Base-by-base conservation (phyloP, 2,329 filamentous ascomycete genomes). In the Chrysoporthe puriensis region DNA sequence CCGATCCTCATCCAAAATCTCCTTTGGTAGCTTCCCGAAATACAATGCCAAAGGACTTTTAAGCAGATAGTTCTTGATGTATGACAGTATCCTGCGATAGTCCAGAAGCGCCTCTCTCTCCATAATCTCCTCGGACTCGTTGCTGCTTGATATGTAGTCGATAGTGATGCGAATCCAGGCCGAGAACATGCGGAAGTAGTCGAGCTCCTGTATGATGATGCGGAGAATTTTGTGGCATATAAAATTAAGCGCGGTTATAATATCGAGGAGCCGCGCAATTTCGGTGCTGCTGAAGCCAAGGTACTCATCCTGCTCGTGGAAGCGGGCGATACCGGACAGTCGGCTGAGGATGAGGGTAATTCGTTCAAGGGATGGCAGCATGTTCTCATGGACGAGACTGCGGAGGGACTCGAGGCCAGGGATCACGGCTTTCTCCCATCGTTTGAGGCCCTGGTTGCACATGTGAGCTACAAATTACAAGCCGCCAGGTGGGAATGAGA, bases 351-450 rank as follows among this genome's bases (percentile, higher is more conserved):
- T 90, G 34, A 97, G 88, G 59, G 87, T 86, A 72, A 91, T 91
- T 63, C 95, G 89, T 73, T 98, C 94, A 1, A 98, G 83, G 0
- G 93, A 93, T 0, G 96, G 96, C 2, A 98, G 84, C 63, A 97
- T 88, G 76, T 96, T 94, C 75, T 97, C 91, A 74, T 97, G 94
- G 0, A 94, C 84, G 14, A 98, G 84, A 63, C 88, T 86, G 62
- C 93, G 88, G 11, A 98, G 84, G 64, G 88, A 90, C 69, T 92
- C 89, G 26, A 97, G 90, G 0, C 94, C 93, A 4, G 88, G 88
- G 1, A 87, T 85, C 2, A 96, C 91, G 6, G 92, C 90, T 74
- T 95, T 96, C 71, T 98, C 94, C 96, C 96, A 99, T 61, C 96
- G 86, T 79, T 97, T 97, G 73, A 97, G 92, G 0, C 94, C 94